A percentile compares a stretch with the other conserved stretches of the same genome.
Conservation (phyloP, 192 early-diverging fungal species). For the Podila epigama region DNA sequence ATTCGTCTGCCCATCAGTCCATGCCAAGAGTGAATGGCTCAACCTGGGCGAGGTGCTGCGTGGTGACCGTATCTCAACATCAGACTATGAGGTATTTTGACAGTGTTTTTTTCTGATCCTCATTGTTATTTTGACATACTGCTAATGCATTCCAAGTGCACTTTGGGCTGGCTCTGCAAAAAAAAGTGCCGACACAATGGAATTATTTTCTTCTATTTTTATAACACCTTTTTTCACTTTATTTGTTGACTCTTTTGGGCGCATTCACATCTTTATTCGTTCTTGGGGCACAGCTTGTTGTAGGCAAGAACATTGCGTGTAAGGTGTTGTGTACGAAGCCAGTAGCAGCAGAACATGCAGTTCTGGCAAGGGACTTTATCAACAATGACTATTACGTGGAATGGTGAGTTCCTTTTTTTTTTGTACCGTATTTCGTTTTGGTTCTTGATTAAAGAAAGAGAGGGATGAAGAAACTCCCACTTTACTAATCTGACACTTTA, state of each 20-base stretch:
- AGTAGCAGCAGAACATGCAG: constrained; percentile 50
- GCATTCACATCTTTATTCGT: background rate
- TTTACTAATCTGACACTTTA: background rate
- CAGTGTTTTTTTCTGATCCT: background rate
- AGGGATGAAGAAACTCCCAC: background rate
- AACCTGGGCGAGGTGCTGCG: constrained; percentile 73
- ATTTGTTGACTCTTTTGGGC: background rate
- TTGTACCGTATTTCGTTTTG: background rate
- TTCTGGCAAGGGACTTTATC: constrained; percentile 57
- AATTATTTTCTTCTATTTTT: background rate
- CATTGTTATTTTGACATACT: background rate
- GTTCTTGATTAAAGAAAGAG: background rate
- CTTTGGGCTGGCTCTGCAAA: background rate
- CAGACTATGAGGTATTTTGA: constrained; percentile 55
- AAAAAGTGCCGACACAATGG: background rate
- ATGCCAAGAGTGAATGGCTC: constrained; percentile 44
- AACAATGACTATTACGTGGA: constrained; percentile 69
- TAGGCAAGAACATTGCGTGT: constrained; percentile 58
- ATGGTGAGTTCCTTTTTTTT: constrained; percentile 46
- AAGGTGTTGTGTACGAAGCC: constrained; percentile 60
- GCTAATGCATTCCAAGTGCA: background rate
- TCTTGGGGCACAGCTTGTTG: constrained; percentile 23
- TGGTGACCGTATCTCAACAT: constrained; percentile 73
- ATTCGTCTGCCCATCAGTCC: constrained; percentile 64
- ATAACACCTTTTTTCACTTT: background rate